phyloP scores from a whole-genome alignment of 2,329 filamentous ascomycete genomes.

The Endocalyx cinctus region DNA sequence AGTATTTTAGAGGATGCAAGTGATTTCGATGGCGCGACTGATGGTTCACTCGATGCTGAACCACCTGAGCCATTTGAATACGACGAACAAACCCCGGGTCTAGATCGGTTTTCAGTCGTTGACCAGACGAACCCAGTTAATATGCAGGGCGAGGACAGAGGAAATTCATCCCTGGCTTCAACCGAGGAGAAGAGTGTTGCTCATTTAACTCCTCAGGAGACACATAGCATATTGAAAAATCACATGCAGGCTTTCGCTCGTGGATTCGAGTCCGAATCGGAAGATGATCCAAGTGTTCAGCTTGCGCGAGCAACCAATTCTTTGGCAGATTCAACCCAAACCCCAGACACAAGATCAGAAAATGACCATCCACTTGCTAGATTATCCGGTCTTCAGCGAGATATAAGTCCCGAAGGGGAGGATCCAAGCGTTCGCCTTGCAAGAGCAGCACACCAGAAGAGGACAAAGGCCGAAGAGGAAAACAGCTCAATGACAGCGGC shows the following conservation, averaged over 20 bases:
- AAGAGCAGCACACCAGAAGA: conserved; percentile 18
- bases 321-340: conserved; percentile 8
- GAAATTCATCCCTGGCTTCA: too few species aligned
- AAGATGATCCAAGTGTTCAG: conserved; percentile 18
- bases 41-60: too few species aligned
- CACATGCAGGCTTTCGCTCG: too few species aligned
- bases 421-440: conserved; percentile 22
- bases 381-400: too few species aligned
- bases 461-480: conserved; percentile 22
- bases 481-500: conserved; percentile 28
- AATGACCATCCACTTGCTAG: conserved; percentile 17
- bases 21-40: conserved; percentile 5
- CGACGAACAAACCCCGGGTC: too few species aligned
- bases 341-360: conserved; percentile 6
- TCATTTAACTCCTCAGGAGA: too few species aligned
- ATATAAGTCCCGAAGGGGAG: conserved; percentile 13
- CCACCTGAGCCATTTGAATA: too few species aligned
- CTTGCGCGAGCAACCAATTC: conserved; percentile 21
- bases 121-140: too few species aligned
- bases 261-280: conserved; percentile 1
- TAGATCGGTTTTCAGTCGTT: too few species aligned
- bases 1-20: conserved; percentile 20
- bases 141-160: too few species aligned
- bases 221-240: too few species aligned
- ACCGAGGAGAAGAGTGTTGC: too few species aligned